Conservation (phyloP, 176 grass and related monocot genomes). For the Aegilops speltoides region DNA sequence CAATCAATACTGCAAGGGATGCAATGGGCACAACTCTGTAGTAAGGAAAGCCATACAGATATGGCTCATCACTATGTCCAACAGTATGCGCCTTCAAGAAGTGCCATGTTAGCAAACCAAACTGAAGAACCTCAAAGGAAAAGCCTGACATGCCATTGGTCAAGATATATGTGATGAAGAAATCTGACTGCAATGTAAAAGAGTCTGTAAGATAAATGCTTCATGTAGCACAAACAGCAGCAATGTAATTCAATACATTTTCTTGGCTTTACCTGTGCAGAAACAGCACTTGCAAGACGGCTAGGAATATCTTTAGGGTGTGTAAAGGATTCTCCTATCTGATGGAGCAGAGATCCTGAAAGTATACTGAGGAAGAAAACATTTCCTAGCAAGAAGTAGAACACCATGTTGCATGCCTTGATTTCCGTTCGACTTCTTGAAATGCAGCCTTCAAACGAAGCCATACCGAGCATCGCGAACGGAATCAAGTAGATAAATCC, state of each 20-base stretch:
- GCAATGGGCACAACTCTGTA: slow-evolving; percentile 77
- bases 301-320: slow-evolving; percentile 87
- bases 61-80: slow-evolving; percentile 46
- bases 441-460: slow-evolving; percentile 68
- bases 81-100: slow-evolving; percentile 46
- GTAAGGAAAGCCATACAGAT: slow-evolving; percentile 81
- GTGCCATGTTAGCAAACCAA: slow-evolving; percentile 72
- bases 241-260: neutral
- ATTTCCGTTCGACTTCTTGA: slow-evolving; percentile 73
- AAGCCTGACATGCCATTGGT: slow-evolving; percentile 91
- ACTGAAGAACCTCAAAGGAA: slow-evolving; percentile 83
- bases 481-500: slow-evolving; percentile 87
- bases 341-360: slow-evolving; percentile 75
- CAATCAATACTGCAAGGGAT: slow-evolving; percentile 81
- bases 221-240: slow-evolving; percentile 19
- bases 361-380: slow-evolving; percentile 86
- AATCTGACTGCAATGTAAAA: slow-evolving; percentile 73
- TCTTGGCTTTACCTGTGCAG: slow-evolving; percentile 66
- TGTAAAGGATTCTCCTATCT: slow-evolving; percentile 75
- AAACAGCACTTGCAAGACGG: slow-evolving; percentile 79
- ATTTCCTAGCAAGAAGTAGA: slow-evolving; percentile 95
- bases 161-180: slow-evolving; percentile 97
- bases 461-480: slow-evolving; percentile 69
- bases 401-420: slow-evolving; percentile 84
- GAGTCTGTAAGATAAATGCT: slow-evolving; percentile 6